These are phyloP conservation scores for Aspergillus taichungensis DNA, from an alignment of 495 filamentous ascomycete species.

Conservation along the genomic window DNA sequence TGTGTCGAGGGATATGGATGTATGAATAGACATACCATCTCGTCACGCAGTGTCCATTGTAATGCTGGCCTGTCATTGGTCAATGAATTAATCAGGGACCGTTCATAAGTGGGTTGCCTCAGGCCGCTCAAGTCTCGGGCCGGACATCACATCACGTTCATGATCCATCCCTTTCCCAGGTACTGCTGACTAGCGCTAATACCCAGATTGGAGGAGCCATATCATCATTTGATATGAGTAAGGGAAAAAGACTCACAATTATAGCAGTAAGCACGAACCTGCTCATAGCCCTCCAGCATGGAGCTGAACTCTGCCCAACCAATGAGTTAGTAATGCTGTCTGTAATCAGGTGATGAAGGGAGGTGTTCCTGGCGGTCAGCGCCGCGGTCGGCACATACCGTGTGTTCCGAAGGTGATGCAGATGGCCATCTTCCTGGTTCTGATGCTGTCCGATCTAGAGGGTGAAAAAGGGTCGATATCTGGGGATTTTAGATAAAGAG, in stretches of 20 bases:
- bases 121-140: no score
- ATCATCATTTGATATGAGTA: background rate
- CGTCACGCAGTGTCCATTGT: slow-evolving; percentile 43
- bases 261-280: slow-evolving; percentile 45
- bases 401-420: slow-evolving; percentile 50
- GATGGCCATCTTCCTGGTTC: slow-evolving; percentile 34
- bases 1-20: background rate
- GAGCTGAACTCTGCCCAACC: slow-evolving; percentile 38
- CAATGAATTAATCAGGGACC: slow-evolving; percentile 17
- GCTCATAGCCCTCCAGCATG: slow-evolving; percentile 45
- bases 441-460: background rate
- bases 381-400: slow-evolving; percentile 23
- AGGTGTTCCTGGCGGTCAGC: background rate
- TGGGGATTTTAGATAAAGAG: no score
- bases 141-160: no score
- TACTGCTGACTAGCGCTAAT: background rate
- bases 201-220: no score
- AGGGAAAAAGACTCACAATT: slow-evolving; percentile 33
- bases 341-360: no score
- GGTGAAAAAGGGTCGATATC: no score
- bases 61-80: slow-evolving; percentile 34
- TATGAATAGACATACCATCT: slow-evolving; percentile 33
- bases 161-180: background rate
- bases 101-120: background rate
- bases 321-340: background rate